Percentiles rank a stretch among this genome's conserved stretches.
Conservation (phyloP, 305 asterid species). For the Ajuga reptans region DNA sequence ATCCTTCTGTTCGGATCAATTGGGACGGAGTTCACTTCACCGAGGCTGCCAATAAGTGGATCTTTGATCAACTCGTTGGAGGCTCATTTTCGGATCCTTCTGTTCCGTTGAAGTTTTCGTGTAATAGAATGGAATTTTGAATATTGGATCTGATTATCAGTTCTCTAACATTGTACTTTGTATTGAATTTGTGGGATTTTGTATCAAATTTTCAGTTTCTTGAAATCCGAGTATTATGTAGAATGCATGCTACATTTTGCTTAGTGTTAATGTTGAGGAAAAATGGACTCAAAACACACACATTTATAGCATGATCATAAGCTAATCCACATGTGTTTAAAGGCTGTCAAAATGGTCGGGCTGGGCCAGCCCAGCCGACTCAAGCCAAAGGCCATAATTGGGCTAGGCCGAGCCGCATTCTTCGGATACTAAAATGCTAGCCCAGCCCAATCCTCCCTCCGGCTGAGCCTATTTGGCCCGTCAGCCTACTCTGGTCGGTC, state of each 20-base stretch:
- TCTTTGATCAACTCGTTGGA: conserved; percentile 42
- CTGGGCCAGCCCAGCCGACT: too few relatives aligned
- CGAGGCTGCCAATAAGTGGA: conserved; percentile 68
- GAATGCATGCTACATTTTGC: neutral
- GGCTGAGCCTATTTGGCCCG: too few relatives aligned
- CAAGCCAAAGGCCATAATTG: too few relatives aligned
- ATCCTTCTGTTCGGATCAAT: conserved; percentile 42
- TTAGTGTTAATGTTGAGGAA: neutral
- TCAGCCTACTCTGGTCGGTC: too few relatives aligned
- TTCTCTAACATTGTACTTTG: neutral
- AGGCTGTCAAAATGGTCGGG: too few relatives aligned
- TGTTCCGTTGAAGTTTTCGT: conserved; percentile 39
- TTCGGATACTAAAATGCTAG: too few relatives aligned
- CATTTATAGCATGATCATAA: too few relatives aligned
- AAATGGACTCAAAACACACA: neutral
- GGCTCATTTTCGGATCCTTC: conserved; percentile 75
- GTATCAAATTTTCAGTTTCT: neutral
- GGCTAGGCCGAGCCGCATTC: too few relatives aligned
- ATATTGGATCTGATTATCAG: neutral
- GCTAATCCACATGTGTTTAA: too few relatives aligned
- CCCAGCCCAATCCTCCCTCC: too few relatives aligned
- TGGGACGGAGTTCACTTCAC: conserved; percentile 88
- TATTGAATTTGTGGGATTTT: too few relatives aligned
- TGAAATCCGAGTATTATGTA: neutral
- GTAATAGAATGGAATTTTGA: conserved; percentile 33